Conservation (phyloP, 257 asterid species). For the Solanum bulbocastanum region DNA sequence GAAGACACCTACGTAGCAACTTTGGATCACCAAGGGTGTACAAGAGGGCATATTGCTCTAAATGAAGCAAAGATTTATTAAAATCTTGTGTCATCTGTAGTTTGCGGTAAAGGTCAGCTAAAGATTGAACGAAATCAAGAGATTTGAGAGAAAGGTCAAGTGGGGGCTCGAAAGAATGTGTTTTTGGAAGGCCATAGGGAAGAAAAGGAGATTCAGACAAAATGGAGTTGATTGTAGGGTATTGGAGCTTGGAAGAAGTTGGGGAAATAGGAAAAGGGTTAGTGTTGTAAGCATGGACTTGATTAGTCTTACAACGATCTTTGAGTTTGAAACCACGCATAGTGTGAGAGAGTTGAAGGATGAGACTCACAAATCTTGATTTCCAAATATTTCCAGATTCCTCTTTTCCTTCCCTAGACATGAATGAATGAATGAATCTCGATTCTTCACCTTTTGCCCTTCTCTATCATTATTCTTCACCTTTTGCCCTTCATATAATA, state of each 20-base stretch:
- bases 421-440: slow-evolving; percentile 2
- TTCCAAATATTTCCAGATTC: neutral
- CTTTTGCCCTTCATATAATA: neutral
- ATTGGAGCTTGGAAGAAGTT: slow-evolving; percentile 2
- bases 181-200: slow-evolving; percentile 35
- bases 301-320: slow-evolving; percentile 43
- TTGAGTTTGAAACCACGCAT: slow-evolving; percentile 37
- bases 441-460: neutral
- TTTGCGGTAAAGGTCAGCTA: slow-evolving; percentile 23
- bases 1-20: slow-evolving; percentile 36
- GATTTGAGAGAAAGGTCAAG: slow-evolving; percentile 33
- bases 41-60: slow-evolving; percentile 31
- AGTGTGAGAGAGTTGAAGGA: slow-evolving; percentile 14
- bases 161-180: slow-evolving; percentile 29
- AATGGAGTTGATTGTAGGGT: slow-evolving; percentile 35
- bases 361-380: slow-evolving; percentile 44
- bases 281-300: slow-evolving; percentile 43
- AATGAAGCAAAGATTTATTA: slow-evolving; percentile 20
- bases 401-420: slow-evolving; percentile 32
- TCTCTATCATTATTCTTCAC: neutral
- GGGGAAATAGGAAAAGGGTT: neutral
- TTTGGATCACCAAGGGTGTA: slow-evolving; percentile 41
- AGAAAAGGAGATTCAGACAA: slow-evolving; percentile 24
- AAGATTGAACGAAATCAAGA: slow-evolving; percentile 34
- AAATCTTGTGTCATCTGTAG: slow-evolving; percentile 5